phyloP scores from a whole-genome alignment of 768 basidiomycete species.

The Bullera alba region DNA sequence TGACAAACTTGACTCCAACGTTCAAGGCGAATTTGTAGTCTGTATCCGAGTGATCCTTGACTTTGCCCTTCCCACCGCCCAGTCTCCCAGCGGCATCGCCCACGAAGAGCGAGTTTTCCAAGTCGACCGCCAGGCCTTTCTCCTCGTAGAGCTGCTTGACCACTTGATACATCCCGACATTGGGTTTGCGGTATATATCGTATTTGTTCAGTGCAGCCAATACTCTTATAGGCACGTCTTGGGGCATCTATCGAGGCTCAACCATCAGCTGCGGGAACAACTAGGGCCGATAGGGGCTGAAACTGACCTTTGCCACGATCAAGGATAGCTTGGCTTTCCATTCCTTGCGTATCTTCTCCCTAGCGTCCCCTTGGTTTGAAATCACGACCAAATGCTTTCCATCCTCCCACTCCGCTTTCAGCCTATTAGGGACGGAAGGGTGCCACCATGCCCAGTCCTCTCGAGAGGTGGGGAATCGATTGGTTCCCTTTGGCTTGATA shows the following conservation, averaged over 20 bases:
- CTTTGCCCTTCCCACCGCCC: not conserved
- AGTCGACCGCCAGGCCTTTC: slow-evolving; percentile 62
- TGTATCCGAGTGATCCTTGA: slow-evolving; percentile 65
- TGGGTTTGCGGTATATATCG: slow-evolving; percentile 77
- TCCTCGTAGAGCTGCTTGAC: slow-evolving; percentile 58
- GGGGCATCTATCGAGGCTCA: slow-evolving; percentile 53
- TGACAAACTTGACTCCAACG: slow-evolving; percentile 63
- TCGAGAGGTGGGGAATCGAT: slow-evolving; percentile 50
- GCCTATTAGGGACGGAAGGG: slow-evolving; percentile 55
- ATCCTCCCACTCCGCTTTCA: slow-evolving; percentile 56
- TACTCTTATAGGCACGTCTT: slow-evolving; percentile 62
- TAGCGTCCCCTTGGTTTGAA: slow-evolving; percentile 63
- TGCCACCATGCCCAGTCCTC: slow-evolving; percentile 71
- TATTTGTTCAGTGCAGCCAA: slow-evolving; percentile 61
- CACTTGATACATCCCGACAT: slow-evolving; percentile 77
- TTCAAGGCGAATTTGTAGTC: slow-evolving; percentile 84
- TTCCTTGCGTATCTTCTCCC: slow-evolving; percentile 45
- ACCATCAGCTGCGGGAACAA: not conserved
- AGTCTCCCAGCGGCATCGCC: slow-evolving; percentile 84
- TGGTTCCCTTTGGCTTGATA: slow-evolving; percentile 51
- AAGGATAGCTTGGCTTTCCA: slow-evolving; percentile 73
- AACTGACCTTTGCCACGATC: slow-evolving; percentile 53
- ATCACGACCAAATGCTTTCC: slow-evolving; percentile 64
- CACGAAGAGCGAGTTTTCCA: slow-evolving; percentile 63
- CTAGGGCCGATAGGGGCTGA: not conserved